Conservation (phyloP, 2,329 filamentous ascomycete species). For the Kalaharituber pfeilii region DNA sequence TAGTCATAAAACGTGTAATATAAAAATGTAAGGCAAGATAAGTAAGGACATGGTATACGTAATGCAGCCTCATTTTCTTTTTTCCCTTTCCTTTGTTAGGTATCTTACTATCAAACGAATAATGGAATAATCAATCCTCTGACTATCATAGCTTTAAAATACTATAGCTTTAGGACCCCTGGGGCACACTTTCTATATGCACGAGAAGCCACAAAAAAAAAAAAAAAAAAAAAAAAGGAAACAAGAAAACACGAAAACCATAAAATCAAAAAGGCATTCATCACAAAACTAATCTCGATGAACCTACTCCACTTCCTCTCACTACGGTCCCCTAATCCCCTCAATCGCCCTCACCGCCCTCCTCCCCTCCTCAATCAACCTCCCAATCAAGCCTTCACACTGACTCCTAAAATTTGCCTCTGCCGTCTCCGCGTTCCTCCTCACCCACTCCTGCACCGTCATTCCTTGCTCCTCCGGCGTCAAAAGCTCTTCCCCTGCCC, state of each 20-base stretch:
- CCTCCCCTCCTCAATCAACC: slow-evolving; percentile 68
- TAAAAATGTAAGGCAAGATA: too few species aligned
- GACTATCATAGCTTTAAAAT: background rate
- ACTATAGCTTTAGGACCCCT: background rate
- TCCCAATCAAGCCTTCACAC: slow-evolving; percentile 64
- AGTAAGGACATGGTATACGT: too few species aligned
- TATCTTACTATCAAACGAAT: too few species aligned
- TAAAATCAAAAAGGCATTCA: background rate
- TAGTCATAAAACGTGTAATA: too few species aligned
- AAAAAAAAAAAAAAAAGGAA: background rate
- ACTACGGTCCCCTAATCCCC: slow-evolving; percentile 37
- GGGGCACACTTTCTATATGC: background rate
- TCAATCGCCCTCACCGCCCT: slow-evolving; percentile 63
- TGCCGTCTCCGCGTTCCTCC: slow-evolving; percentile 59
- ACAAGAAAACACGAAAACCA: background rate
- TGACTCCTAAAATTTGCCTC: slow-evolving; percentile 63
- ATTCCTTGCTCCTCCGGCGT: slow-evolving; percentile 66
- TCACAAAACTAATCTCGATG: background rate
- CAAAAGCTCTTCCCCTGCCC: slow-evolving; percentile 41
- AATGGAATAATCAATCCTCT: background rate
- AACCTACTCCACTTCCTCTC: background rate
- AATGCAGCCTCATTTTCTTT: too few species aligned
- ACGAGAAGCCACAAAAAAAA: background rate
- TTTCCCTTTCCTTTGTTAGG: too few species aligned
- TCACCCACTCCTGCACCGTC: slow-evolving; percentile 88